A percentile compares a stretch with the other conserved stretches of the same genome.
Conservation (phyloP, 306 rosid genomes). For the Cucurbita argyrosperma region DNA sequence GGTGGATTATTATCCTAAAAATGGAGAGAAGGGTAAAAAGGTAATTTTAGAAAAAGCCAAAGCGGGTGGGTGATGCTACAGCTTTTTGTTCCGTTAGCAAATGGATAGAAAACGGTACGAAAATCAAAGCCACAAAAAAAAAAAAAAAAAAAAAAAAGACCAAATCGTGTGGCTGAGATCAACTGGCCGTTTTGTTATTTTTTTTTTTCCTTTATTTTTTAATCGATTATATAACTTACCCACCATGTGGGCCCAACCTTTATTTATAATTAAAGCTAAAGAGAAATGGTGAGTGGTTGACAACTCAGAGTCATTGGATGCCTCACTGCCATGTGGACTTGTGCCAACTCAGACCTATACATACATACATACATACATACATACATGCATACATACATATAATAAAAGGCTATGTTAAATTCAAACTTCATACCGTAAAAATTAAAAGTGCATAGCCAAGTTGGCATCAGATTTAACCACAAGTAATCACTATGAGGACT, state of each 20-base stretch:
- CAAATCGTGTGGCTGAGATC: conserved; percentile 5
- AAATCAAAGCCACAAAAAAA: conserved; percentile 13
- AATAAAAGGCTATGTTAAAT: no score
- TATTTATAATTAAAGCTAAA: not conserved
- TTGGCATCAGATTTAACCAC: not conserved
- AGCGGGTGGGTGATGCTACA: not conserved
- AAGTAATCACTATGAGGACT: not conserved
- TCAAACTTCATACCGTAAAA: no score
- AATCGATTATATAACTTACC: no score
- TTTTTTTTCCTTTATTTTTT: no score
- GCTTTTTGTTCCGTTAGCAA: not conserved
- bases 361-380: no score
- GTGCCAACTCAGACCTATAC: not conserved
- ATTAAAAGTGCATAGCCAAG: not conserved
- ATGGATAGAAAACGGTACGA: conserved; percentile 7
- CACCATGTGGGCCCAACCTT: not conserved
- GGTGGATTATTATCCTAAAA: not conserved
- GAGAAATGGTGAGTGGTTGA: not conserved
- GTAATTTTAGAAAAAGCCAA: not conserved
- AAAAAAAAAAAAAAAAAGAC: not conserved
- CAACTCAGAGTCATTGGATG: conserved; percentile 40
- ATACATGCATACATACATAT: no score
- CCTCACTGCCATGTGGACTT: not conserved
- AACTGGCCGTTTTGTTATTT: conserved; percentile 13
- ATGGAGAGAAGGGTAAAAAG: not conserved